Conservation (phyloP, 768 basidiomycete genomes). For the Russula earlei region DNA sequence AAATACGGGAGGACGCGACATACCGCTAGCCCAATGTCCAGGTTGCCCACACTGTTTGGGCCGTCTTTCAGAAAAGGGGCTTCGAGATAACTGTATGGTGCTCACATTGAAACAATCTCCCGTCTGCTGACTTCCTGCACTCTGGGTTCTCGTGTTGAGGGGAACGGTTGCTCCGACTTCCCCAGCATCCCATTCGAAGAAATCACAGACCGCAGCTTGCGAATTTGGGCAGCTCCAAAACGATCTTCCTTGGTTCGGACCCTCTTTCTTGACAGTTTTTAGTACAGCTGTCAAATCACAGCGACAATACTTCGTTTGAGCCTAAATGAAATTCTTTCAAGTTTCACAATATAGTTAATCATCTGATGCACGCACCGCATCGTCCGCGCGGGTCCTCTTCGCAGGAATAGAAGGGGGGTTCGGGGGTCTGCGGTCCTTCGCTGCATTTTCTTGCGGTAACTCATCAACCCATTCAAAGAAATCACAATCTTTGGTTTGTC, state of each 20-base stretch:
- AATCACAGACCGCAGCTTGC: slow-evolving; percentile 35
- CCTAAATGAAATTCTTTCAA: neutral
- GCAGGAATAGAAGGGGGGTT: slow-evolving; percentile 8
- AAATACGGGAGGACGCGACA: neutral
- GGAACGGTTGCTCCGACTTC: slow-evolving; percentile 7
- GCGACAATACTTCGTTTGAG: slow-evolving; percentile 24
- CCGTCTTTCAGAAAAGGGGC: neutral
- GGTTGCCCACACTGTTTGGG: slow-evolving; percentile 42
- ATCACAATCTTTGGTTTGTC: slow-evolving; percentile 51
- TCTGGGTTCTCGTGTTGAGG: slow-evolving; percentile 1
- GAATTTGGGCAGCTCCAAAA: slow-evolving; percentile 43
- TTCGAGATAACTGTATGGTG: neutral
- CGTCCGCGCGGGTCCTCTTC: slow-evolving; percentile 10
- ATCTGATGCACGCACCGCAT: slow-evolving; percentile 10
- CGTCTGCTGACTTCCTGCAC: slow-evolving; percentile 20
- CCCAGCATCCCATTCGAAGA: slow-evolving; percentile 67
- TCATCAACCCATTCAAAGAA: slow-evolving; percentile 45
- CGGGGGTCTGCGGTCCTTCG: neutral
- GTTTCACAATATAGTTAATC: neutral
- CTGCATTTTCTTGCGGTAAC: slow-evolving; percentile 7
- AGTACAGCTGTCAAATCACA: slow-evolving; percentile 34
- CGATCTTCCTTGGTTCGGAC: slow-evolving; percentile 35
- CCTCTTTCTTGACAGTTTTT: slow-evolving; percentile 31
- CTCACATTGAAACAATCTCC: slow-evolving; percentile 44
- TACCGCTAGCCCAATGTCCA: slow-evolving; percentile 58